Percentiles rank a stretch among this genome's conserved stretches.
These are phyloP conservation scores for Parmales sp. DNA, from an alignment of 108 stramenopile genomes.

Conservation along the genomic window DNA sequence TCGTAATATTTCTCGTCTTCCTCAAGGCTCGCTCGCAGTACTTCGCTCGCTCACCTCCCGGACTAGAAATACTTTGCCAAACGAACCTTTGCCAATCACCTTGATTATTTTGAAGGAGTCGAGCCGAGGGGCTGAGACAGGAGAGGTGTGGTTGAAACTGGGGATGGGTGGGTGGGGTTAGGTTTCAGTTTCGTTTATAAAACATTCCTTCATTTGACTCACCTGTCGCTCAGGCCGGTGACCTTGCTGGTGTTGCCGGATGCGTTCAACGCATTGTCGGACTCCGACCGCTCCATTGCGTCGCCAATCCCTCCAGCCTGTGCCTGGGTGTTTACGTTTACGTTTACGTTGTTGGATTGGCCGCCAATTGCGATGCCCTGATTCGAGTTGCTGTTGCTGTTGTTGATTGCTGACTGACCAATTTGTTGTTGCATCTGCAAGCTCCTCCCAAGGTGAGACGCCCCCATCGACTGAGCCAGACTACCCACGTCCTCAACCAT, in stretches of 20 bases:
- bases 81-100: slow-evolving; percentile 88
- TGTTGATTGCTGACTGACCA: slow-evolving; percentile 18
- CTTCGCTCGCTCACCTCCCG: too few relatives aligned
- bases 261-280: neutral
- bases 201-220: neutral
- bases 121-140: slow-evolving; percentile 57
- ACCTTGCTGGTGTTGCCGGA: too few relatives aligned
- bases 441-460: slow-evolving; percentile 64
- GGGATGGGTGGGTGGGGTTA: slow-evolving; percentile 14
- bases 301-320: slow-evolving; percentile 53
- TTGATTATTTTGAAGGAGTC: slow-evolving; percentile 77
- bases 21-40: too few relatives aligned
- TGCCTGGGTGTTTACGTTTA: slow-evolving; percentile 15
- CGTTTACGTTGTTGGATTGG: slow-evolving; percentile 4
- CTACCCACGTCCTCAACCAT: slow-evolving; percentile 81
- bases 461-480: slow-evolving; percentile 64
- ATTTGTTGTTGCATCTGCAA: slow-evolving; percentile 59
- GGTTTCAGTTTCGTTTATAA: neutral
- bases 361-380: neutral
- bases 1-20: too few relatives aligned
- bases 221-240: too few relatives aligned
- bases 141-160: slow-evolving; percentile 46
- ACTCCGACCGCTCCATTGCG: slow-evolving; percentile 53
- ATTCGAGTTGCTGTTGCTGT: slow-evolving; percentile 16
- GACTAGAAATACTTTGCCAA: slow-evolving; percentile 86